Evolutionary conservation across 257 asterid species (phyloP).

Genomic region (Euphrasia confusa): DNA sequence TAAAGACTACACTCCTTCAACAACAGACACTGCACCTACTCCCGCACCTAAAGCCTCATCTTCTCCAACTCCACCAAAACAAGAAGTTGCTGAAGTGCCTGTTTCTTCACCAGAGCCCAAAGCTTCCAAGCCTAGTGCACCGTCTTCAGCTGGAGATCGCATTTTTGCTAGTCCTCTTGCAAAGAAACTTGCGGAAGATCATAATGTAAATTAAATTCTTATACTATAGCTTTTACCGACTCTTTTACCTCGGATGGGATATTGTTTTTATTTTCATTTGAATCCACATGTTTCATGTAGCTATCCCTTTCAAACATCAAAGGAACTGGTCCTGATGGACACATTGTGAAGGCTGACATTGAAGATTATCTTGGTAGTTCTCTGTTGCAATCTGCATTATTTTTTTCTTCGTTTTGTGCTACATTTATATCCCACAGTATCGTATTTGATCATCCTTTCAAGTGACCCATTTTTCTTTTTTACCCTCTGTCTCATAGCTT

Average conservation of each 20-base stretch:
- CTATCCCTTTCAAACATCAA: constrained; percentile 67
- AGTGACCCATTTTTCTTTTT: constrained; percentile 29
- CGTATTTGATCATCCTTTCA: background rate
- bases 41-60: constrained; percentile 52
- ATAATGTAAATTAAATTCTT: constrained; percentile 43
- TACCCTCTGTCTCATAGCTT: constrained; percentile 52
- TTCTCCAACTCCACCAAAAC: constrained; percentile 62
- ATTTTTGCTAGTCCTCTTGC: constrained; percentile 94
- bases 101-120: constrained; percentile 57
- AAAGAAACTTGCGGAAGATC: constrained; percentile 79
- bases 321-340: constrained; percentile 98
- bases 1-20: constrained; percentile 63
- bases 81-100: constrained; percentile 54
- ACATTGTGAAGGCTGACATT: constrained; percentile 88
- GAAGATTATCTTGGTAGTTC: constrained; percentile 85
- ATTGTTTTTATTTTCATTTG: constrained; percentile 11
- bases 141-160: constrained; percentile 60
- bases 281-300: constrained; percentile 31
- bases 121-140: constrained; percentile 50
- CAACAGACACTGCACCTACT: constrained; percentile 67
- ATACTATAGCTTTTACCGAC: constrained; percentile 2
- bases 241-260: background rate
- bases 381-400: constrained; percentile 14
- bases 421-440: background rate
- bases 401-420: background rate